phyloP scores from a whole-genome alignment of 352 stramenopile species.

The Halophytophthora polymorphica region DNA sequence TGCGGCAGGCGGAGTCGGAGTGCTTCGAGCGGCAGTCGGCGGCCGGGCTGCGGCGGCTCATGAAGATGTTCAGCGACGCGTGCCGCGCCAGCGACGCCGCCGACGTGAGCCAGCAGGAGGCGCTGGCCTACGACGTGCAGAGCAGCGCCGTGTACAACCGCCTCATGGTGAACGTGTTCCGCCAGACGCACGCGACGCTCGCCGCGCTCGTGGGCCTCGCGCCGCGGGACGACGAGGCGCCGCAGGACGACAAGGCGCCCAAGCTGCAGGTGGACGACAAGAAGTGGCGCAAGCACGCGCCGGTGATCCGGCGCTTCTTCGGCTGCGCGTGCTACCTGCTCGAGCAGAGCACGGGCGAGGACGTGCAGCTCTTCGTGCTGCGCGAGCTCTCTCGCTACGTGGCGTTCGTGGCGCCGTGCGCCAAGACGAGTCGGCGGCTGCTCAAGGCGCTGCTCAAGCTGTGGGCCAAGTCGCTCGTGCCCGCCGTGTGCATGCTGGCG shows the following conservation, averaged over 20 bases:
- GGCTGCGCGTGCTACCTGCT: constrained; percentile 92
- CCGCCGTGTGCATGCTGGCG: constrained; percentile 86
- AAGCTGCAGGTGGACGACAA: constrained; percentile 62
- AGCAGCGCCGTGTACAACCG: constrained; percentile 94
- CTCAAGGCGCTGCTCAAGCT: constrained; percentile 86
- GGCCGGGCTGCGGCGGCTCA: constrained; percentile 86
- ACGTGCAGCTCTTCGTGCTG: constrained; percentile 83
- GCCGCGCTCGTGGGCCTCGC: constrained; percentile 74
- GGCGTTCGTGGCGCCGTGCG: constrained; percentile 59
- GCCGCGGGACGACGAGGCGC: constrained; percentile 24
- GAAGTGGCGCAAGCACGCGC: constrained; percentile 76
- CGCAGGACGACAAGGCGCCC: constrained; percentile 24
- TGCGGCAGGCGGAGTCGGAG: constrained; percentile 83
- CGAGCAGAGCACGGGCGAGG: constrained; percentile 74
- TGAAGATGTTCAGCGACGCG: constrained; percentile 93
- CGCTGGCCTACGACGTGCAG: constrained; percentile 91
- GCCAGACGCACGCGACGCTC: constrained; percentile 86
- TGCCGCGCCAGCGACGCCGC: constrained; percentile 91
- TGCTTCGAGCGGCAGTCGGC: constrained; percentile 88
- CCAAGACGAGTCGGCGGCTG: constrained; percentile 61
- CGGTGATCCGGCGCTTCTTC: constrained; percentile 91
- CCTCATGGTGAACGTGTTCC: constrained; percentile 93
- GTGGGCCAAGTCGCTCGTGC: constrained; percentile 82
- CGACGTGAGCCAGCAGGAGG: constrained; percentile 58
- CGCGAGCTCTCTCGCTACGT: constrained; percentile 79